phyloP scores from a whole-genome alignment of 352 stramenopile genomes.

The Globisporangium yorkense region DNA sequence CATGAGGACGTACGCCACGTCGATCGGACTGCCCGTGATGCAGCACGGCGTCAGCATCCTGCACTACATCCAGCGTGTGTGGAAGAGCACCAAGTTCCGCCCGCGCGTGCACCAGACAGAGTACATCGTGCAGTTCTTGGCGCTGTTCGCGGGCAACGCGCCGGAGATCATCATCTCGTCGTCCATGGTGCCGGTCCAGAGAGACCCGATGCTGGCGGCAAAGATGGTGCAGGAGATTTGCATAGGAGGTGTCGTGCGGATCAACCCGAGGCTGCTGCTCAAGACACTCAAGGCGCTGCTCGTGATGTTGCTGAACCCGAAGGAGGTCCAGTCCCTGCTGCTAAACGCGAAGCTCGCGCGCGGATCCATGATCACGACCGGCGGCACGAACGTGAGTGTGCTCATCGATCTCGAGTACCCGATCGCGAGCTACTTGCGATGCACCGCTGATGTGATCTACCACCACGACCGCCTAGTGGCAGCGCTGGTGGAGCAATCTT shows the following conservation, averaged over 20 bases:
- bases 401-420: slow-evolving; percentile 37
- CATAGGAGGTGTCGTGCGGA: slow-evolving; percentile 12
- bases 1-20: slow-evolving; percentile 22
- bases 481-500: slow-evolving; percentile 8
- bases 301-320: slow-evolving; percentile 29
- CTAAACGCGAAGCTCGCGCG: slow-evolving; percentile 23
- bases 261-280: slow-evolving; percentile 29
- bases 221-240: not conserved
- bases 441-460: slow-evolving; percentile 43
- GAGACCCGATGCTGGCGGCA: not conserved
- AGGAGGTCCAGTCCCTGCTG: slow-evolving; percentile 43
- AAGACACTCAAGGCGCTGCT: slow-evolving; percentile 37
- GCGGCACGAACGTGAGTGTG: not conserved
- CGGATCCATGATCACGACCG: slow-evolving; percentile 1
- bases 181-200: not conserved
- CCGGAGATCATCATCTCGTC: slow-evolving; percentile 15
- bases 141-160: slow-evolving; percentile 44
- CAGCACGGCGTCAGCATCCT: slow-evolving; percentile 34
- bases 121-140: slow-evolving; percentile 57
- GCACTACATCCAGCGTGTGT: slow-evolving; percentile 60
- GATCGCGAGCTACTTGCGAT: slow-evolving; percentile 37
- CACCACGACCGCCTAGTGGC: slow-evolving; percentile 50
- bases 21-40: slow-evolving; percentile 35
- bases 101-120: slow-evolving; percentile 31
- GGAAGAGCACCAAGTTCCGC: slow-evolving; percentile 33